Percentiles rank a stretch among this genome's conserved stretches.
These are phyloP conservation scores for Amaranthus cruentus DNA, from an alignment of 148 eudicot species.

Conservation along the genomic window DNA sequence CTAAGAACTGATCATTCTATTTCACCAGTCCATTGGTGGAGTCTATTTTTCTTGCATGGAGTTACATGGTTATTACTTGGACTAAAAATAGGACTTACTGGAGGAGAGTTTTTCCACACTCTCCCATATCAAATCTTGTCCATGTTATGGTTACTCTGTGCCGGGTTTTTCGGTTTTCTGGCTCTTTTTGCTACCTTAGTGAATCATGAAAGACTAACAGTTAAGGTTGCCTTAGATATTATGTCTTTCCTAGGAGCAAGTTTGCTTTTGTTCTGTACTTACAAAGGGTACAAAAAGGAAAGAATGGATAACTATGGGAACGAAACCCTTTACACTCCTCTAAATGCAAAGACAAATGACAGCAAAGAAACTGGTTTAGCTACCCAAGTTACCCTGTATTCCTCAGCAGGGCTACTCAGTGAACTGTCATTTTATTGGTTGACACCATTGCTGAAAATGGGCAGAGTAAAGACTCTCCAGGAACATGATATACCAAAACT, in stretches of 20 bases:
- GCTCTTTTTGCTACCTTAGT: slow-evolving; percentile 30
- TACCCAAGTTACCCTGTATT: slow-evolving; percentile 38
- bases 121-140: slow-evolving; percentile 36
- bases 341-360: slow-evolving; percentile 30
- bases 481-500: slow-evolving; percentile 60
- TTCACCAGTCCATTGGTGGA: no score
- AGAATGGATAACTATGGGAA: slow-evolving; percentile 15
- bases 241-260: slow-evolving; percentile 49
- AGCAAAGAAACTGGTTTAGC: slow-evolving; percentile 20
- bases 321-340: slow-evolving; percentile 39
- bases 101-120: slow-evolving; percentile 30
- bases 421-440: slow-evolving; percentile 72
- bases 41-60: no score
- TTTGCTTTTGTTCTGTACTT: slow-evolving; percentile 49
- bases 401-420: slow-evolving; percentile 49
- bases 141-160: slow-evolving; percentile 23
- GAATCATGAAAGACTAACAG: slow-evolving; percentile 27
- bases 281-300: slow-evolving; percentile 41
- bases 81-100: no score
- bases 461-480: slow-evolving; percentile 53
- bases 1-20: no score
- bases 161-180: slow-evolving; percentile 18
- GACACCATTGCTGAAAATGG: slow-evolving; percentile 66
- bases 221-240: slow-evolving; percentile 46
- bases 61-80: no score